Evolutionary conservation across 345 rosid species (phyloP).

Genomic region (Brassica juncea): DNA sequence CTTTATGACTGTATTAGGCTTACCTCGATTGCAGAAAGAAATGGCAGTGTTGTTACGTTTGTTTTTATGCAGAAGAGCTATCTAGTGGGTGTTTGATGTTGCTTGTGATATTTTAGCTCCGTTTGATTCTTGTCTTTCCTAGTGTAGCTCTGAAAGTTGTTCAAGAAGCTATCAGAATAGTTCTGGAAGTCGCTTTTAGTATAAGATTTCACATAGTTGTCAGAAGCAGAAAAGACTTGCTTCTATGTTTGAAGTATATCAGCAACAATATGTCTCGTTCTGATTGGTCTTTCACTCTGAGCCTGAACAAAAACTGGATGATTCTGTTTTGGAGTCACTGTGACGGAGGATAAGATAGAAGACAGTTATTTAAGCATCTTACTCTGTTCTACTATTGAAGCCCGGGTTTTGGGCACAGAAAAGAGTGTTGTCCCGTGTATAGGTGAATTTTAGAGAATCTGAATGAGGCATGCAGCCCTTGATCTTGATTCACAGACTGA

Average conservation of each 20-base stretch:
- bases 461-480: constrained; percentile 80
- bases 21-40: constrained; percentile 46
- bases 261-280: constrained; percentile 58
- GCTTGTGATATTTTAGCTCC: not conserved
- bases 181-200: constrained; percentile 69
- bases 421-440: constrained; percentile 74
- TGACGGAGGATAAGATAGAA: constrained; percentile 65
- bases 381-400: constrained; percentile 64
- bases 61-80: constrained; percentile 65
- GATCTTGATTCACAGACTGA: constrained; percentile 34
- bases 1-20: constrained; percentile 64
- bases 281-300: constrained; percentile 84
- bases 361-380: constrained; percentile 55
- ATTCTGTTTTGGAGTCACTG: constrained; percentile 50
- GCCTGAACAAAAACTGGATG: constrained; percentile 57
- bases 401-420: constrained; percentile 89
- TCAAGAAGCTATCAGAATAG: constrained; percentile 83
- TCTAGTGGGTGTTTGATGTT: constrained; percentile 59
- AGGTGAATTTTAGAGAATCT: constrained; percentile 71
- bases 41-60: constrained; percentile 46
- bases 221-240: constrained; percentile 71
- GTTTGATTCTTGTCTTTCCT: constrained; percentile 57
- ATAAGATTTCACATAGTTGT: constrained; percentile 87
- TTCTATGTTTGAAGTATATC: constrained; percentile 72
- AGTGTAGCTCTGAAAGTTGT: constrained; percentile 59